A percentile compares a stretch with the other conserved stretches of the same genome.
Conservation (phyloP, 805 yeast species). For the Nakazawaea sp. region DNA sequence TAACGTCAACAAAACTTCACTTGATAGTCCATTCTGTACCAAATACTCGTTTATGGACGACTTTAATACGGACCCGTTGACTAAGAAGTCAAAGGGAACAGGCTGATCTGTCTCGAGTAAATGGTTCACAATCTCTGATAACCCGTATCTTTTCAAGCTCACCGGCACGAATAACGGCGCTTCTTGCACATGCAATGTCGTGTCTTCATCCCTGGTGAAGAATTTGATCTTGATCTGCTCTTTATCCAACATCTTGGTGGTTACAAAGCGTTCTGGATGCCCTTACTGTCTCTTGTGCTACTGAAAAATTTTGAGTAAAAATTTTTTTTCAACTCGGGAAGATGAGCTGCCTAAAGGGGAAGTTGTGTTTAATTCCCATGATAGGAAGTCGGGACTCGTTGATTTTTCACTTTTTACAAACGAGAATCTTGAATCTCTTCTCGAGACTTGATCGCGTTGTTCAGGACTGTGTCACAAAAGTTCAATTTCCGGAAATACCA, state of each 20-base stretch:
- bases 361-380: too few relatives aligned
- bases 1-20: conserved; percentile 69
- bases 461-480: too few relatives aligned
- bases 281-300: too few relatives aligned
- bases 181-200: conserved; percentile 62
- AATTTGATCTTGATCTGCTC: conserved; percentile 73
- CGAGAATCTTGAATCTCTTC: too few relatives aligned
- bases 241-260: background rate
- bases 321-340: too few relatives aligned
- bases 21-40: conserved; percentile 66
- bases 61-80: conserved; percentile 78
- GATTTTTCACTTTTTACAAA: too few relatives aligned
- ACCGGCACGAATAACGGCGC: conserved; percentile 87
- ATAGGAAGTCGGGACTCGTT: too few relatives aligned
- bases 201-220: conserved; percentile 81
- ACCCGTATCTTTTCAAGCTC: conserved; percentile 78
- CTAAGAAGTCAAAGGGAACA: conserved; percentile 87
- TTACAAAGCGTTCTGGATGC: too few relatives aligned
- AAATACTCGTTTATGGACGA: conserved; percentile 77
- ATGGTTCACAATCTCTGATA: conserved; percentile 94
- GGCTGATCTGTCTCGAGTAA: conserved; percentile 54
- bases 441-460: too few relatives aligned
- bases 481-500: too few relatives aligned
- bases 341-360: too few relatives aligned
- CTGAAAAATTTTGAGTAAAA: too few relatives aligned